Conservation (phyloP, 768 basidiomycete genomes). For the Tulasnella sp. region DNA sequence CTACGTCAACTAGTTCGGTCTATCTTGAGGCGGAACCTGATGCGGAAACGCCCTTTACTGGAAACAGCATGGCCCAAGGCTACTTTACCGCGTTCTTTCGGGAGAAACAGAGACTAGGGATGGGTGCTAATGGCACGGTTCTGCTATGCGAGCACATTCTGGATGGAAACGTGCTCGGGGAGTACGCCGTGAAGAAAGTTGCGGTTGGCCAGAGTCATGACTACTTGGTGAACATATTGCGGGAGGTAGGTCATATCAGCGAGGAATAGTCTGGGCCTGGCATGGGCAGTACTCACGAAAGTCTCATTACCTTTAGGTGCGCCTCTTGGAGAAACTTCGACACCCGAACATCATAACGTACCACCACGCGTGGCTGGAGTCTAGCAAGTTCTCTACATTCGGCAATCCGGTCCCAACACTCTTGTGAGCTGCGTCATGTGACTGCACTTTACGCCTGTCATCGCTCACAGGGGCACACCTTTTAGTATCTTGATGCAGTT, state of each 20-base stretch:
- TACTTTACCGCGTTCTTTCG: conserved; percentile 91
- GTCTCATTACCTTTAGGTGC: conserved; percentile 38
- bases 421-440: conserved; percentile 43
- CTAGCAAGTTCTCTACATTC: conserved; percentile 73
- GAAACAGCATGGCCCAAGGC: conserved; percentile 75
- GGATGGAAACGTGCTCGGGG: conserved; percentile 79
- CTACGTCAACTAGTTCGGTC: neutral
- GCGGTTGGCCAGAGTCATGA: conserved; percentile 85
- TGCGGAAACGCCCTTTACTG: conserved; percentile 21
- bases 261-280: neutral
- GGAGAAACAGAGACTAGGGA: conserved; percentile 79
- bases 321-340: conserved; percentile 70
- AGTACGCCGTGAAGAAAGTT: conserved; percentile 94
- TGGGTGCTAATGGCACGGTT: conserved; percentile 91
- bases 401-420: conserved; percentile 80
- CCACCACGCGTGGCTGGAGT: conserved; percentile 91
- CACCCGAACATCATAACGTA: conserved; percentile 94
- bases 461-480: neutral
- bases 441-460: neutral
- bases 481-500: conserved; percentile 81
- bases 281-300: neutral
- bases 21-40: neutral
- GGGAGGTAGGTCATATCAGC: conserved; percentile 40
- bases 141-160: conserved; percentile 85
- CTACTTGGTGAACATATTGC: conserved; percentile 70